Percentiles rank a stretch among this genome's conserved stretches.
Evolutionary conservation across 2,329 filamentous ascomycete genomes (phyloP).

Genomic region (Stromatinia cepivora): DNA sequence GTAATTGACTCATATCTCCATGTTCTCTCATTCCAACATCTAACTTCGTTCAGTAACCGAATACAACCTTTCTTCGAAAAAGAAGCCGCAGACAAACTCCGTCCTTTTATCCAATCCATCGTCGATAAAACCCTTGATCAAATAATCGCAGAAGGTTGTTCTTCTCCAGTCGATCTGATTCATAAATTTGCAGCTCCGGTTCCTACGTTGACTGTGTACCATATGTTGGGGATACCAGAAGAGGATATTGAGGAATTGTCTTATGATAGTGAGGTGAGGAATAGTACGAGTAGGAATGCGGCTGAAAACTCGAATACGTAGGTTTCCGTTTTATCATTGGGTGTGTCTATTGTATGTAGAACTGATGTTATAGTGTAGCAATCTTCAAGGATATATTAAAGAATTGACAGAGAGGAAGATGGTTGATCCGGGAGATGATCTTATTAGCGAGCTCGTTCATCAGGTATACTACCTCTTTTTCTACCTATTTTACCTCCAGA

Average conservation of each 20-base stretch:
- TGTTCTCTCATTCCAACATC: background rate
- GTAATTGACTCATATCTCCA: slow-evolving; percentile 28
- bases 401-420: background rate
- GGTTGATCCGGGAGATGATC: background rate
- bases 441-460: background rate
- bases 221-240: background rate
- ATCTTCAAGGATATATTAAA: background rate
- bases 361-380: background rate
- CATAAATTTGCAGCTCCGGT: slow-evolving; percentile 50
- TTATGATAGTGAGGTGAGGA: background rate
- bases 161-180: slow-evolving; percentile 48
- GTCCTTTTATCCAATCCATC: slow-evolving; percentile 50
- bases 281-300: slow-evolving; percentile 13
- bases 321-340: slow-evolving; percentile 41
- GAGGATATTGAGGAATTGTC: slow-evolving; percentile 41
- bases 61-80: slow-evolving; percentile 47
- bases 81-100: slow-evolving; percentile 44
- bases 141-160: slow-evolving; percentile 43
- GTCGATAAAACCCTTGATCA: slow-evolving; percentile 47
- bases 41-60: slow-evolving; percentile 26
- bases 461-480: slow-evolving; percentile 40
- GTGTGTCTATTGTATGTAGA: background rate
- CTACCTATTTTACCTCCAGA: slow-evolving; percentile 49
- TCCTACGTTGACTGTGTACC: slow-evolving; percentile 41
- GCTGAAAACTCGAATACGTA: slow-evolving; percentile 6